Evolutionary conservation across 495 filamentous ascomycete species (phyloP).

Genomic region (Aspergillus diversus): DNA sequence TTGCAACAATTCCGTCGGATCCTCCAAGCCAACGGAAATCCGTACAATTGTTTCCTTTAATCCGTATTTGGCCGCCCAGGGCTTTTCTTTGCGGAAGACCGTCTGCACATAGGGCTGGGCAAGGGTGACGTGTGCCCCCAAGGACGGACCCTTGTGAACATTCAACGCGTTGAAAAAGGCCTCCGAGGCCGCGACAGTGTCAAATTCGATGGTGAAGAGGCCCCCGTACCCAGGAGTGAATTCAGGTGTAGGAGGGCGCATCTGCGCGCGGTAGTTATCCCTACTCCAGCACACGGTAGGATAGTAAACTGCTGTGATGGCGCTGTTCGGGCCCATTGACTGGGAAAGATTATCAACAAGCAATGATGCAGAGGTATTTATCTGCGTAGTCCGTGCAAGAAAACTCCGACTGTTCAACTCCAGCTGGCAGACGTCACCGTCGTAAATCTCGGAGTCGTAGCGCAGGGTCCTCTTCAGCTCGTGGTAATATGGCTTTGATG

Average conservation of each 20-base stretch:
- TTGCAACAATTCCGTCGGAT: too few species aligned
- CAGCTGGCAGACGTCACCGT: too few species aligned
- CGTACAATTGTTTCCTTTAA: slow-evolving; percentile 10
- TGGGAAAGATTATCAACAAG: too few species aligned
- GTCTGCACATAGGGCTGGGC: background rate
- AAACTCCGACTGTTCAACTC: too few species aligned
- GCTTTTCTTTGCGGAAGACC: background rate
- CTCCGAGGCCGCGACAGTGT: background rate
- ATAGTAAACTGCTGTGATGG: slow-evolving; percentile 8
- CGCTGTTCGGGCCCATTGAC: too few species aligned
- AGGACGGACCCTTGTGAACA: background rate
- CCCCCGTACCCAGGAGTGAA: background rate
- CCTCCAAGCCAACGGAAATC: slow-evolving; percentile 11
- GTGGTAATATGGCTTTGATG: too few species aligned
- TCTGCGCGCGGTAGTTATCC: too few species aligned
- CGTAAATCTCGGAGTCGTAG: too few species aligned
- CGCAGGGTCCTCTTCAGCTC: too few species aligned
- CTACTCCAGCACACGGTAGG: background rate
- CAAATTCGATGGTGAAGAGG: slow-evolving; percentile 5
- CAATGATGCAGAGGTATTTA: too few species aligned
- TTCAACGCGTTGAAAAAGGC: background rate
- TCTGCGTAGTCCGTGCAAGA: too few species aligned
- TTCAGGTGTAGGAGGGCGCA: too few species aligned
- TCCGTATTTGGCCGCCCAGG: slow-evolving; percentile 9
- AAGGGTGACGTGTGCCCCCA: slow-evolving; percentile 5